Base-by-base conservation (phyloP, 768 basidiomycete genomes). In the Suillus plorans region DNA sequence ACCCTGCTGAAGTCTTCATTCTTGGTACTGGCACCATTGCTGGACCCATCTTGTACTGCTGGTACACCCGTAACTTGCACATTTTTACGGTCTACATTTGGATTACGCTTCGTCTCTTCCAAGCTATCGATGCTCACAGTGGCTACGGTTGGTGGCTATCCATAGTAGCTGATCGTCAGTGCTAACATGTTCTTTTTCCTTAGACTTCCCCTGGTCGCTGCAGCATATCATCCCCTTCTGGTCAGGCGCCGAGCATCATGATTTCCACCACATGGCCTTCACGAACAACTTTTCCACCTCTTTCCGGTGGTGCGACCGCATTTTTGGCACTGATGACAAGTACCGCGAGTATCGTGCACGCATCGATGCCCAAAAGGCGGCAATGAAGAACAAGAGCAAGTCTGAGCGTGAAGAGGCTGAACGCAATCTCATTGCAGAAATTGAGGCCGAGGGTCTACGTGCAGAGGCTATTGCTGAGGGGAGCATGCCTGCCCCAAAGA, bases 241-340 rank as follows among this genome's bases (percentile, higher is more conserved):
- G 96, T 91, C 92, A 8, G 96, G 97, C 45, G 95, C 95, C 0
- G 97, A 98, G 71, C 94, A 97, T 79, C 96, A 97, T 75, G 96
- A 98, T 74, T 98, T 95, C 87, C 97, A 99, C 78, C 97, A 99
- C 80, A 92, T 95, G 92, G 89, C 92, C 4, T 97, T 95, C 82
- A 87, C 87, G 59, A 95, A 95, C 82, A 96, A 96, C 82, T 97
- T 85, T 76, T 92, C 93, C 10, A 96, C 95, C 8, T 92, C 90
- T 25, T 97, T 97, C 88, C 87, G 95, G 47, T 97, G 93, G 90
- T 94, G 91, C 77, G 97, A 99, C 77, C 84, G 85, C 65, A 78
- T 94, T 69, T 89, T 92, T 72, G 95, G 95, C 60, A 99, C 97
- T 0, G 97, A 99, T 72, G 77, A 82, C 77, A 94, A 93, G 81